phyloP scores from a whole-genome alignment of 495 filamentous ascomycete species.

The Aspergillus olivimuriae region DNA sequence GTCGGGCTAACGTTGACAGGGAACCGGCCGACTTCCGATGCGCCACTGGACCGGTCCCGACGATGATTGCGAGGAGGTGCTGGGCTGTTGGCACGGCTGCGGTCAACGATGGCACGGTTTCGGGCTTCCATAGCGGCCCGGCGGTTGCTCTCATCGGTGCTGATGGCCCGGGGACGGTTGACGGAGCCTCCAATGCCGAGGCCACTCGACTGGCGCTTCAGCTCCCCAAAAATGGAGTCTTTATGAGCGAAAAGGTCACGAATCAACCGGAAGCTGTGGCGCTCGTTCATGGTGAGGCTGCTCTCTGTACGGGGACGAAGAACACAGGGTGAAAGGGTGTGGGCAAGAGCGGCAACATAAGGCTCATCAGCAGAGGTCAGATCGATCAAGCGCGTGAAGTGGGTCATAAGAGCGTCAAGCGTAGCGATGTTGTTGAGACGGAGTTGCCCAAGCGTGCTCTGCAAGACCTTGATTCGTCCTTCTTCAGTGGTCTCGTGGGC shows the following conservation, averaged over 20 bases:
- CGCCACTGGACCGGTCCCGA: conserved; percentile 76
- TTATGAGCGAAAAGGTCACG: conserved; percentile 93
- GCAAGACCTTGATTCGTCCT: conserved; percentile 82
- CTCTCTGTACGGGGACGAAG: conserved; percentile 80
- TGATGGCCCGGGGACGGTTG: conserved; percentile 73
- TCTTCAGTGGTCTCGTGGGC: conserved; percentile 67
- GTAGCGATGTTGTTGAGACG: conserved; percentile 97
- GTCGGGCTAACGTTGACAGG: conserved; percentile 69
- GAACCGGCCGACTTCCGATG: conserved; percentile 67
- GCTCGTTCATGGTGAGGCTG: conserved; percentile 90
- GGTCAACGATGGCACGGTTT: conserved; percentile 73
- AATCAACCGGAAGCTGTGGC: conserved; percentile 84
- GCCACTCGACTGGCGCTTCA: conserved; percentile 80
- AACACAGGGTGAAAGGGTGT: conserved; percentile 76
- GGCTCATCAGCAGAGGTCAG: conserved; percentile 91
- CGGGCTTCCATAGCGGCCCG: conserved; percentile 91
- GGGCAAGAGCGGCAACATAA: conserved; percentile 71
- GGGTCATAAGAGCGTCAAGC: conserved; percentile 94
- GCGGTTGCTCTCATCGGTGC: conserved; percentile 93
- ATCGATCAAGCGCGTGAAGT: conserved; percentile 95
- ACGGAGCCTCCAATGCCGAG: conserved; percentile 34
- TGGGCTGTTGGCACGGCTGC: conserved; percentile 68
- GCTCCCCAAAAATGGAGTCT: conserved; percentile 87
- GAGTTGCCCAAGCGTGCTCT: conserved; percentile 91
- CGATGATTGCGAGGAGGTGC: conserved; percentile 57